Conservation (phyloP, 2,329 filamentous ascomycete genomes). For the Fusarium globosum region DNA sequence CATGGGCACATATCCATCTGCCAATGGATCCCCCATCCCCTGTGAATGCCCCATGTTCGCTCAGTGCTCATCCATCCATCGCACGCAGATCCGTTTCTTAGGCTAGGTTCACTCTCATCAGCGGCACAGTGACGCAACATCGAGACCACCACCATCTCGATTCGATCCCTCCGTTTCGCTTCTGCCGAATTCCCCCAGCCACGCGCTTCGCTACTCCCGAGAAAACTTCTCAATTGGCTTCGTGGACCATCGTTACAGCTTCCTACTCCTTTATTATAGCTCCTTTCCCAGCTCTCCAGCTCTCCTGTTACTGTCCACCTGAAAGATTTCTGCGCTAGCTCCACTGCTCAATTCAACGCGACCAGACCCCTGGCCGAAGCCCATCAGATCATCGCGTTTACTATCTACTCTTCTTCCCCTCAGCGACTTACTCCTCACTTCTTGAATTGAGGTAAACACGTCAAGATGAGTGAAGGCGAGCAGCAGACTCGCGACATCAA, state of each 20-base stretch:
- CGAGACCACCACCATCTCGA: slow-evolving; percentile 42
- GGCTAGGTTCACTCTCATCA: slow-evolving; percentile 38
- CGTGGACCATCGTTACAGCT: slow-evolving; percentile 38
- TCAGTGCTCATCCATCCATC: slow-evolving; percentile 28
- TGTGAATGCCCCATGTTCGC: slow-evolving; percentile 34
- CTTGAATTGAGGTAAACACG: slow-evolving; percentile 9
- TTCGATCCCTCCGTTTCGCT: slow-evolving; percentile 38
- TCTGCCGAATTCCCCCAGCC: slow-evolving; percentile 38
- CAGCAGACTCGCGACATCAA: slow-evolving; percentile 77
- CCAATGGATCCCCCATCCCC: slow-evolving; percentile 21
- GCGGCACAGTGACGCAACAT: slow-evolving; percentile 45
- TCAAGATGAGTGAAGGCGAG: slow-evolving; percentile 60
- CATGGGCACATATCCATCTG: slow-evolving; percentile 32
- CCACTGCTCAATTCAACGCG: slow-evolving; percentile 17
- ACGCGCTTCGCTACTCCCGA: slow-evolving; percentile 37
- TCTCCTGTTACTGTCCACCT: slow-evolving; percentile 10
- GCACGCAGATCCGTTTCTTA: slow-evolving; percentile 41
- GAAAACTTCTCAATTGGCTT: slow-evolving; percentile 44
- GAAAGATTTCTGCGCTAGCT: slow-evolving; percentile 15
- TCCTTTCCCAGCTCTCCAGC: slow-evolving; percentile 9
- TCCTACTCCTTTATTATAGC: slow-evolving; percentile 32
- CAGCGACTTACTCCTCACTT: slow-evolving; percentile 15
- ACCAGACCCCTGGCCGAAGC: slow-evolving; percentile 18
- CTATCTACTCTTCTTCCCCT: slow-evolving; percentile 12
- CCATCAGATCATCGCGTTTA: slow-evolving; percentile 37